Evolutionary conservation across 2,329 filamentous ascomycete species (phyloP).

Genomic region (Beauveria brongniartii): DNA sequence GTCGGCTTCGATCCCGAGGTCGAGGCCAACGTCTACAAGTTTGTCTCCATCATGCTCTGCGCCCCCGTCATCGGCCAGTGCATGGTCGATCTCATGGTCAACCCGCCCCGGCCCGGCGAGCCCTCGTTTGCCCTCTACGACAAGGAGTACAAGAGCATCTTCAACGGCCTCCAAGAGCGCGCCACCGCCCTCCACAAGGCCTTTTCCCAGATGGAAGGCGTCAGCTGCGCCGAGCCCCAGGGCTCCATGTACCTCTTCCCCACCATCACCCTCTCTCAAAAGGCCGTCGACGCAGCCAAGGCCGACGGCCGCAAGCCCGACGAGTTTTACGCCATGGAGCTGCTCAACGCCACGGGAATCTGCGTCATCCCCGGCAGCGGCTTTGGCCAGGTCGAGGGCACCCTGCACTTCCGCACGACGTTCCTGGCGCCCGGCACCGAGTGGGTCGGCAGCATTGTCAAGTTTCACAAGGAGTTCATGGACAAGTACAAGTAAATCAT

Average conservation of each 20-base stretch:
- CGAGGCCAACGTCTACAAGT: constrained; percentile 94
- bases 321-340: constrained; percentile 86
- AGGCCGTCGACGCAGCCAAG: constrained; percentile 68
- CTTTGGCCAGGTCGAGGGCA: constrained; percentile 89
- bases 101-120: constrained; percentile 77
- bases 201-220: constrained; percentile 92
- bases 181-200: constrained; percentile 82
- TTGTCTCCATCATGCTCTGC: constrained; percentile 94
- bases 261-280: constrained; percentile 70
- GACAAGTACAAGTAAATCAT: constrained; percentile 55
- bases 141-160: constrained; percentile 78
- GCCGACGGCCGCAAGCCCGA: constrained; percentile 69
- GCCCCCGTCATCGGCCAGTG: constrained; percentile 94
- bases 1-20: constrained; percentile 81
- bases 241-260: constrained; percentile 99
- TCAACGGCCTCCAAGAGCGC: constrained; percentile 66
- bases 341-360: constrained; percentile 90
- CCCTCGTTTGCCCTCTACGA: constrained; percentile 78
- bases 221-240: constrained; percentile 82
- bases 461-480: constrained; percentile 91
- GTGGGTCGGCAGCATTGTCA: constrained; percentile 79
- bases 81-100: constrained; percentile 95
- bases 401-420: constrained; percentile 90
- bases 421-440: constrained; percentile 95
- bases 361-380: constrained; percentile 89